Evolutionary conservation across 2,329 filamentous ascomycete genomes (phyloP).

Genomic region (Botrytis byssoidea): DNA sequence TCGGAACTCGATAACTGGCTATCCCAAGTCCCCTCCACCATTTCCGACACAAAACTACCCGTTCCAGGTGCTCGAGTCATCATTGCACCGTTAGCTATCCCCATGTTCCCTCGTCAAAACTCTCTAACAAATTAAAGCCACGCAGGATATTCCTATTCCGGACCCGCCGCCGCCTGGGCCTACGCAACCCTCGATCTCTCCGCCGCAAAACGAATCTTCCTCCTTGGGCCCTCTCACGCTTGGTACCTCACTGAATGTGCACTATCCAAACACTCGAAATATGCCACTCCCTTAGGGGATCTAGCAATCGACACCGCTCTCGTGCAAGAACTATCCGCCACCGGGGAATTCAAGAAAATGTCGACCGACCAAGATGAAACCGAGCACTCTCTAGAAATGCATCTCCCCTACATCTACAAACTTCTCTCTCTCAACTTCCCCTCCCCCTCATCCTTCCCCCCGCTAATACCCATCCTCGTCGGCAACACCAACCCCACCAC

Average conservation of each 20-base stretch:
- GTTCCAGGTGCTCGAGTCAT: conserved; percentile 75
- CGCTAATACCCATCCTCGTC: conserved; percentile 80
- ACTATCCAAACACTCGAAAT: conserved; percentile 68
- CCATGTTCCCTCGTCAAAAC: not conserved
- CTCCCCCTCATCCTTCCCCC: conserved; percentile 55
- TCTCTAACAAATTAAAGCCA: conserved; percentile 56
- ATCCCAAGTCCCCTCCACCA: conserved; percentile 62
- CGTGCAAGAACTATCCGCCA: conserved; percentile 50
- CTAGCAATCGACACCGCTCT: conserved; percentile 62
- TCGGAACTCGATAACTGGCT: conserved; percentile 73
- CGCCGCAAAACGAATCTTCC: conserved; percentile 75
- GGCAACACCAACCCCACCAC: conserved; percentile 66
- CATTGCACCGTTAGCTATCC: conserved; percentile 78
- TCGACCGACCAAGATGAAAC: conserved; percentile 64
- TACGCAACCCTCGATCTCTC: conserved; percentile 86
- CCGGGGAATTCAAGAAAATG: conserved; percentile 64
- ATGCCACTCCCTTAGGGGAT: conserved; percentile 72
- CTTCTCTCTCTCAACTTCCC: conserved; percentile 56
- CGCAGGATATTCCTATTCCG: conserved; percentile 91
- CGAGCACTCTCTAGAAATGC: conserved; percentile 96
- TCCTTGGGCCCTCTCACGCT: conserved; percentile 91
- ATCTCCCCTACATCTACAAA: conserved; percentile 89
- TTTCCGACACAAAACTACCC: conserved; percentile 63
- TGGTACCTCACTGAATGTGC: conserved; percentile 76
- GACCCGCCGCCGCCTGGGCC: conserved; percentile 88